Evolutionary conservation across 441 rosid genomes (phyloP).

Genomic region (Breynia disticha): DNA sequence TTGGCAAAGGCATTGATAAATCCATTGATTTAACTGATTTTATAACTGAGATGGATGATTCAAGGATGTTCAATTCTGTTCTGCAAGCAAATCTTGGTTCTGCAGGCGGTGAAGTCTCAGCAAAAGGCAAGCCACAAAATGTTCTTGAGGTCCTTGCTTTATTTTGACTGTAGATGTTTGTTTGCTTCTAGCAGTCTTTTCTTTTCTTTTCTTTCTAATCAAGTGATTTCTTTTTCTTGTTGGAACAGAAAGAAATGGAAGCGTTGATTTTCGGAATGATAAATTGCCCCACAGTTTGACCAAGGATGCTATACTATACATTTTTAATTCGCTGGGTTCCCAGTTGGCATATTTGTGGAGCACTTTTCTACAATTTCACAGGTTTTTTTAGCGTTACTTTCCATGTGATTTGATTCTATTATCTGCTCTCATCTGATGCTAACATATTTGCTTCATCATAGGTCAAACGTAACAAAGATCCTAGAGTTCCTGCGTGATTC

Average conservation of each 20-base stretch:
- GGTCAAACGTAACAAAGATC: slow-evolving; percentile 56
- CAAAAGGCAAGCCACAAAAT: slow-evolving; percentile 58
- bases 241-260: slow-evolving; percentile 43
- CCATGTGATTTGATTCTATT: not conserved
- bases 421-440: slow-evolving; percentile 5
- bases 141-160: slow-evolving; percentile 64
- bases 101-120: slow-evolving; percentile 27
- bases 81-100: slow-evolving; percentile 24
- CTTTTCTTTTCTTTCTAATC: slow-evolving; percentile 7
- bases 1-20: slow-evolving; percentile 48
- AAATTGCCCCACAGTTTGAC: slow-evolving; percentile 32
- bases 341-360: slow-evolving; percentile 68
- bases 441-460: slow-evolving; percentile 19
- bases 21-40: slow-evolving; percentile 46
- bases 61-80: slow-evolving; percentile 29
- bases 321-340: slow-evolving; percentile 50
- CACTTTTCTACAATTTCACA: slow-evolving; percentile 71
- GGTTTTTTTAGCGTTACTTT: slow-evolving; percentile 32
- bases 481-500: slow-evolving; percentile 48
- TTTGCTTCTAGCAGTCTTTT: not conserved
- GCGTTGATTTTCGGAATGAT: slow-evolving; percentile 31
- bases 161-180: slow-evolving; percentile 16
- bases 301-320: slow-evolving; percentile 35
- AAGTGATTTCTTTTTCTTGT: slow-evolving; percentile 7
- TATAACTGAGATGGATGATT: slow-evolving; percentile 37